Percentiles rank a stretch among this genome's conserved stretches.
phyloP scores from a whole-genome alignment of 306 rosid genomes.

The Arachis stenosperma region DNA sequence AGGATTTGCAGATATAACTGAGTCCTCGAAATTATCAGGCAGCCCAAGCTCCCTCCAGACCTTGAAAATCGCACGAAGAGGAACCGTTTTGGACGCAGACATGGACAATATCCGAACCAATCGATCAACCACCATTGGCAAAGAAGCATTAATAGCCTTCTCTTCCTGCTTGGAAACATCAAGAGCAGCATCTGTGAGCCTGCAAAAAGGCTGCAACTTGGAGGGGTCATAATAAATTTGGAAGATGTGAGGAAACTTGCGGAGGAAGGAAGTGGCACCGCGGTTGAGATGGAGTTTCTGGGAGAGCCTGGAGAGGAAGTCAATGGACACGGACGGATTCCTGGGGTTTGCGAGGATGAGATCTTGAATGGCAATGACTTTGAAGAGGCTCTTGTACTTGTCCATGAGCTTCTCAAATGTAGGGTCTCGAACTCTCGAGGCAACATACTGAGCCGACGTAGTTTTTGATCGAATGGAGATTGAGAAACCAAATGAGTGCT shows the following conservation, averaged over 20 bases:
- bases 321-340: constrained; percentile 64
- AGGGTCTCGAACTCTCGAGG: constrained; percentile 78
- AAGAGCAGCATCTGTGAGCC: constrained; percentile 64
- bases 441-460: constrained; percentile 72
- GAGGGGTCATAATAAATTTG: constrained; percentile 66
- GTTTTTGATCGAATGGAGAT: constrained; percentile 59
- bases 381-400: constrained; percentile 73
- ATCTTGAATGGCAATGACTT: constrained; percentile 80
- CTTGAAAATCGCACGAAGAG: constrained; percentile 84
- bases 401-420: constrained; percentile 94
- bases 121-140: constrained; percentile 68
- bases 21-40: constrained; percentile 93
- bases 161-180: constrained; percentile 59
- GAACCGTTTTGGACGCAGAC: constrained; percentile 71
- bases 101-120: constrained; percentile 72
- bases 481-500: constrained; percentile 32
- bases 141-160: constrained; percentile 56
- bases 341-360: constrained; percentile 82
- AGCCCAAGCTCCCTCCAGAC: constrained; percentile 92
- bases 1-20: constrained; percentile 59
- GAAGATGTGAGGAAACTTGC: constrained; percentile 84
- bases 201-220: constrained; percentile 68
- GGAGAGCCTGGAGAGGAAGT: constrained; percentile 77
- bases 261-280: constrained; percentile 74
- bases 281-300: constrained; percentile 89